Conservation (phyloP, 1,139 yeast genomes). For the Zhuliangozyma parablackwelliae region DNA sequence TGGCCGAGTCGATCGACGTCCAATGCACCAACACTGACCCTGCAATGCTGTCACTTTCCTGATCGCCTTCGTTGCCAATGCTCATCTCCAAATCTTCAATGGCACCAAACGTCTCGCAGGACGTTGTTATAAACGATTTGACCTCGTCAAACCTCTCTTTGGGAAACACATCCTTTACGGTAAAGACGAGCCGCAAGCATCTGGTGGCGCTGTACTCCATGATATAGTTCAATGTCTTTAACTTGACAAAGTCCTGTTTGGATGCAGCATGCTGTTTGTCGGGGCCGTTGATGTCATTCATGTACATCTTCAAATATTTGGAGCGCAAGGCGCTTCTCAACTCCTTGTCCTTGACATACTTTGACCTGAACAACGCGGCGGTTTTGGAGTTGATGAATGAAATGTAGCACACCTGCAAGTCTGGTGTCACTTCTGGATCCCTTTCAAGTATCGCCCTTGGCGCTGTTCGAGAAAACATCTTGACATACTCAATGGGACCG, state of each 20-base stretch:
- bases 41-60: neutral
- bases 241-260: slow-evolving; percentile 35
- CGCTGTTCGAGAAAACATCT: slow-evolving; percentile 29
- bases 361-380: slow-evolving; percentile 31
- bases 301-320: slow-evolving; percentile 24
- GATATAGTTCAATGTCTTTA: slow-evolving; percentile 41
- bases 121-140: slow-evolving; percentile 12
- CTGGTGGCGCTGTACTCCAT: slow-evolving; percentile 40
- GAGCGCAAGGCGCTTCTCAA: slow-evolving; percentile 28
- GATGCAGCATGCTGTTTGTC: neutral
- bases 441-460: slow-evolving; percentile 17
- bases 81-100: slow-evolving; percentile 26
- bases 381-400: slow-evolving; percentile 38
- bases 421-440: slow-evolving; percentile 13
- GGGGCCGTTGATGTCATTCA: slow-evolving; percentile 19
- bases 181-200: slow-evolving; percentile 21
- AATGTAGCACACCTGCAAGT: slow-evolving; percentile 29
- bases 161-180: slow-evolving; percentile 7
- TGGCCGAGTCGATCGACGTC: slow-evolving; percentile 38
- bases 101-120: slow-evolving; percentile 32
- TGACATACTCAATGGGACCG: slow-evolving; percentile 45
- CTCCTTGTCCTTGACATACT: slow-evolving; percentile 24
- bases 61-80: slow-evolving; percentile 2
- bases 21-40: slow-evolving; percentile 25
- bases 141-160: slow-evolving; percentile 5